Evolutionary conservation across 352 stramenopile species (phyloP).

Genomic region (Phytophthora vignae): DNA sequence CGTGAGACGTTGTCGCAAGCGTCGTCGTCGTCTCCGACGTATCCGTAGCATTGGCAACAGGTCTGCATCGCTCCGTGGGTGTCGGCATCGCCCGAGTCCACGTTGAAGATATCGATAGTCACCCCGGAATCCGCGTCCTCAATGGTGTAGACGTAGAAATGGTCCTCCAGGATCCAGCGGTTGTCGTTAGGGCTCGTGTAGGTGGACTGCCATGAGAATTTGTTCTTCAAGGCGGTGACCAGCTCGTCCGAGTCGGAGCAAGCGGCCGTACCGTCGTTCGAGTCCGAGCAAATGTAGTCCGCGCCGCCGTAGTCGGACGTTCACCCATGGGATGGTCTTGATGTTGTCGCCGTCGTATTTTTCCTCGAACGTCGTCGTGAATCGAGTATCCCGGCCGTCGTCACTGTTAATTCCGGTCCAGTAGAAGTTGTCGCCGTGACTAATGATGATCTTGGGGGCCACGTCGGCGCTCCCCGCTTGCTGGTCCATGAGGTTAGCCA

Average conservation of each 20-base stretch:
- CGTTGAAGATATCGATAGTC: slow-evolving; percentile 65
- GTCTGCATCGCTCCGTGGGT: slow-evolving; percentile 56
- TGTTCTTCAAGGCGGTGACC: slow-evolving; percentile 39
- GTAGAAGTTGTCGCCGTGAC: slow-evolving; percentile 74
- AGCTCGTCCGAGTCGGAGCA: slow-evolving; percentile 38
- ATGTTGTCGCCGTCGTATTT: slow-evolving; percentile 51
- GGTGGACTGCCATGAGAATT: slow-evolving; percentile 50
- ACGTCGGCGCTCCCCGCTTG: slow-evolving; percentile 44
- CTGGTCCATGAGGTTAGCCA: slow-evolving; percentile 65
- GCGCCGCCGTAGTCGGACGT: slow-evolving; percentile 66
- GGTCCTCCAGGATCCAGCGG: slow-evolving; percentile 56
- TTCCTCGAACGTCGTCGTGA: slow-evolving; percentile 59
- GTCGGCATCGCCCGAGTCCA: slow-evolving; percentile 58
- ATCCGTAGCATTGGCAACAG: slow-evolving; percentile 68
- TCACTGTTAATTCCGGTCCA: slow-evolving; percentile 63
- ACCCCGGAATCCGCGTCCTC: slow-evolving; percentile 44
- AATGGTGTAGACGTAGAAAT: slow-evolving; percentile 60
- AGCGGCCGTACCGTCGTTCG: slow-evolving; percentile 29
- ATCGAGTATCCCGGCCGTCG: slow-evolving; percentile 48
- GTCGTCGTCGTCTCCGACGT: slow-evolving; percentile 45
- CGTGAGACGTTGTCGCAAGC: slow-evolving; percentile 44
- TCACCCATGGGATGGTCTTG: slow-evolving; percentile 62
- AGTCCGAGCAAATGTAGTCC: slow-evolving; percentile 58
- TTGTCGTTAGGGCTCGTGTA: slow-evolving; percentile 63
- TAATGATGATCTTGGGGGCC: slow-evolving; percentile 63